Percentiles rank a stretch among this genome's conserved stretches.
Conservation (phyloP, 2,329 filamentous ascomycete species). For the Ophiostoma perfectum region DNA sequence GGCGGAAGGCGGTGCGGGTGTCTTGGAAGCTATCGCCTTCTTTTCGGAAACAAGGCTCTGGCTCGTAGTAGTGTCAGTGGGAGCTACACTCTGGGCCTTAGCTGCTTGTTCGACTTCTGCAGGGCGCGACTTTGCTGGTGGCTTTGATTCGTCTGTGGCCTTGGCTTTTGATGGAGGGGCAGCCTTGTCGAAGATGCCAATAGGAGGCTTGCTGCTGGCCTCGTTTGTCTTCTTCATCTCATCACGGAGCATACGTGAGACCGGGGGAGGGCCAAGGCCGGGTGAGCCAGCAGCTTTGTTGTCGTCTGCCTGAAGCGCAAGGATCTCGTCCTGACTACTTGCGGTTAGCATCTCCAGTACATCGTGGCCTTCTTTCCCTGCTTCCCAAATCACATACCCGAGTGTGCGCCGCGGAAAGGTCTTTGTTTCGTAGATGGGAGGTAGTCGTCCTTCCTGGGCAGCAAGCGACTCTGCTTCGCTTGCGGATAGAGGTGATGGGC, state of each 20-base stretch:
- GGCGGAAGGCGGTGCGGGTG: not conserved
- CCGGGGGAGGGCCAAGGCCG: constrained; percentile 32
- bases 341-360: constrained; percentile 31
- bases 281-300: not conserved
- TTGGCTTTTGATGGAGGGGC: not conserved
- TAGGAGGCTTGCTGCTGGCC: constrained; percentile 35
- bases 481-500: constrained; percentile 52
- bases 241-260: constrained; percentile 43
- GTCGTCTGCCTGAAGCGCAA: constrained; percentile 43
- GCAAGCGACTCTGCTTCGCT: constrained; percentile 49
- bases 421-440: constrained; percentile 66
- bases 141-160: not conserved
- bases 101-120: not conserved
- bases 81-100: not conserved
- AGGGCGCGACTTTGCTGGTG: not conserved
- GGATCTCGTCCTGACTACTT: constrained; percentile 55
- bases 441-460: constrained; percentile 51
- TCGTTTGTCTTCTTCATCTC: constrained; percentile 12
- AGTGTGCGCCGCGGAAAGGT: constrained; percentile 61
- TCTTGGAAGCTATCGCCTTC: not conserved
- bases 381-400: constrained; percentile 46
- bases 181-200: not conserved
- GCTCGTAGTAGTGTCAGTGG: not conserved
- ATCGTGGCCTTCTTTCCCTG: not conserved
- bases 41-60: constrained; percentile 5